A percentile compares a stretch with the other conserved stretches of the same genome.
Conservation (phyloP, 805 yeast genomes). For the Myxozyma udenii region DNA sequence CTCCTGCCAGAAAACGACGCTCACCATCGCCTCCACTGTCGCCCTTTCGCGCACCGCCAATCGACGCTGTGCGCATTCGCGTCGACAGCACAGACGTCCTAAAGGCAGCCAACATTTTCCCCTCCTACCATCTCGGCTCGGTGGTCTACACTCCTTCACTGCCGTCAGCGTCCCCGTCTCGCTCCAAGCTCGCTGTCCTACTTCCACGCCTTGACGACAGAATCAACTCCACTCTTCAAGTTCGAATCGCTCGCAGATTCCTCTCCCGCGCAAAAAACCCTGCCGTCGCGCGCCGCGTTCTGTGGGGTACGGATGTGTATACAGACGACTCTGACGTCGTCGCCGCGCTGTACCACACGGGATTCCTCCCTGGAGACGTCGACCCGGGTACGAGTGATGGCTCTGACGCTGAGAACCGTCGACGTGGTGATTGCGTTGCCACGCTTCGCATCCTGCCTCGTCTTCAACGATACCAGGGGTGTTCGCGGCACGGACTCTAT, state of each 20-base stretch:
- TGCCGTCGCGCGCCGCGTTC: conserved; percentile 48
- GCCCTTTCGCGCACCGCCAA: neutral
- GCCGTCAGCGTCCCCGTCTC: neutral
- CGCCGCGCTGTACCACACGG: conserved; percentile 70
- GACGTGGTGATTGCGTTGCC: conserved; percentile 52
- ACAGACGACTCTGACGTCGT: conserved; percentile 91
- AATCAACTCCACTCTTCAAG: conserved; percentile 47
- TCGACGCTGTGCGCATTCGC: conserved; percentile 17
- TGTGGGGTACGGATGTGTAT: conserved; percentile 93
- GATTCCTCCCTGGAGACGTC: conserved; percentile 47
- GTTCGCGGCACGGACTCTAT: conserved; percentile 63
- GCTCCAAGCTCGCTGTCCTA: neutral
- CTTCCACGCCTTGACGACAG: conserved; percentile 34
- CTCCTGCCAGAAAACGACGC: neutral
- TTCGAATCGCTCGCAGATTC: conserved; percentile 52
- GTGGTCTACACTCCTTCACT: conserved; percentile 48
- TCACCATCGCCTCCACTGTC: neutral
- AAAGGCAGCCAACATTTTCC: conserved; percentile 43
- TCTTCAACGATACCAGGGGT: conserved; percentile 61
- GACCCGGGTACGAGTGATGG: conserved; percentile 34
- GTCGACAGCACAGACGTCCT: conserved; percentile 46
- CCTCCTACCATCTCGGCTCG: conserved; percentile 51
- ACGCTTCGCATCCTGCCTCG: conserved; percentile 65
- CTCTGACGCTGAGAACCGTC: conserved; percentile 29
- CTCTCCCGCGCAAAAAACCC: conserved; percentile 41